Percentiles rank a stretch among this genome's conserved stretches.
phyloP scores from a whole-genome alignment of 495 filamentous ascomycete genomes.

The Diplogelasinospora grovesii region DNA sequence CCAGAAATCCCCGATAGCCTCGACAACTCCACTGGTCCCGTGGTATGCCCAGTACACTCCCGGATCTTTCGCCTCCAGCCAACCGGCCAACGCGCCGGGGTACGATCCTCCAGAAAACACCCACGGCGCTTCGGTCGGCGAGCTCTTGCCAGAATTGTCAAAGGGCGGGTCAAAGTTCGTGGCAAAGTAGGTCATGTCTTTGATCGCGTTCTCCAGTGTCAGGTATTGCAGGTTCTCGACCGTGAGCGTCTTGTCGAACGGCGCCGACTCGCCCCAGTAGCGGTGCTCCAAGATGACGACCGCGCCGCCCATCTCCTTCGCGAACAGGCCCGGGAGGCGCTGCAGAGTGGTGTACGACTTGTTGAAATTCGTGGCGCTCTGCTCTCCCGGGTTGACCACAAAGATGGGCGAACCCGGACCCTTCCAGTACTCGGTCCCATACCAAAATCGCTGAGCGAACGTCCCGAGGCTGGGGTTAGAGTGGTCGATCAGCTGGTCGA shows the following conservation, averaged over 20 bases:
- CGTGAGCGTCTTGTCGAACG: constrained; percentile 47
- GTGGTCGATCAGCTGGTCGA: constrained; percentile 31
- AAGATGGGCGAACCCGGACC: constrained; percentile 33
- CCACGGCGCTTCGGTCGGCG: constrained; percentile 54
- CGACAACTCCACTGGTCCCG: constrained; percentile 55
- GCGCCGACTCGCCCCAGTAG: constrained; percentile 58
- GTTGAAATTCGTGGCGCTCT: constrained; percentile 42
- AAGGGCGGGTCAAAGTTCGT: constrained; percentile 52
- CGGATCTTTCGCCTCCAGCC: constrained; percentile 52
- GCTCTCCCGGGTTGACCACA: constrained; percentile 54
- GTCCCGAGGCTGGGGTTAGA: constrained; percentile 23
- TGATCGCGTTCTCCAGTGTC: constrained; percentile 56
- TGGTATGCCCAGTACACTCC: constrained; percentile 66
- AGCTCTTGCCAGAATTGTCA: constrained; percentile 45
- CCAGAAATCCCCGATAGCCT: constrained; percentile 59
- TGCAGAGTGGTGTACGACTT: constrained; percentile 30
- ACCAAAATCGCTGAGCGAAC: constrained; percentile 31
- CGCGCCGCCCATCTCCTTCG: constrained; percentile 49
- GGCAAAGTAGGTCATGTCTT: constrained; percentile 58
- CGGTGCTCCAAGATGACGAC: constrained; percentile 54
- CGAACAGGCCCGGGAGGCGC: constrained; percentile 43
- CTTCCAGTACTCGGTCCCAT: constrained; percentile 22
- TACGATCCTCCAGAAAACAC: constrained; percentile 59
- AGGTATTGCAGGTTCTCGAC: constrained; percentile 53
- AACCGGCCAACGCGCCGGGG: constrained; percentile 55